These are phyloP conservation scores for Cyclostephanos invisitatus DNA, from an alignment of 108 stramenopile genomes.

Conservation along the genomic window DNA sequence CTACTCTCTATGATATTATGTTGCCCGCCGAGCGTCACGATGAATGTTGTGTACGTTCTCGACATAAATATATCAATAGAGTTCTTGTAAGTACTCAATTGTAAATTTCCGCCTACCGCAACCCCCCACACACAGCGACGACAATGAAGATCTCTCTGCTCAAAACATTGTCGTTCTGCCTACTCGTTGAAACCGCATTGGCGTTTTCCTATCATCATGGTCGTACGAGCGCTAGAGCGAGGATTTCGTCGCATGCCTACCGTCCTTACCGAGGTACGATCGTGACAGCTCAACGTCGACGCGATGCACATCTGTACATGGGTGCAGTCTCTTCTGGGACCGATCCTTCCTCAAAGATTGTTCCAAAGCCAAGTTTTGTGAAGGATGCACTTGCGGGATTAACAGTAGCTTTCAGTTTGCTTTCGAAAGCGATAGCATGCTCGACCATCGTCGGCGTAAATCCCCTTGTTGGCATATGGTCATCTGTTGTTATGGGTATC, in stretches of 20 bases:
- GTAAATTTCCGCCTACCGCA: no score
- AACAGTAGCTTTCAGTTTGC: constrained; percentile 44
- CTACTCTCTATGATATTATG: no score
- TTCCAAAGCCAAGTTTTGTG: neutral
- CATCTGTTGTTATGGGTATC: constrained; percentile 43
- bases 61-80: no score
- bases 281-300: no score
- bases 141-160: neutral
- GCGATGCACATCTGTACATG: no score
- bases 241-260: neutral
- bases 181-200: neutral
- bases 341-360: no score
- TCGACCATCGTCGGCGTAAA: constrained; percentile 43
- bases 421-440: constrained; percentile 45
- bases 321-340: no score
- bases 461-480: constrained; percentile 47
- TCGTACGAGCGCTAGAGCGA: neutral
- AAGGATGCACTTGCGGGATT: constrained; percentile 44
- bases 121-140: neutral
- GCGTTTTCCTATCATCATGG: neutral
- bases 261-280: neutral
- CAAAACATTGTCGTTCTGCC: neutral
- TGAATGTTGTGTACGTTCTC: no score
- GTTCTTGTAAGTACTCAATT: no score
- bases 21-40: no score